Evolutionary conservation across 208 protist species (phyloP), one percentile per base, ranked within the genome.

Genomic region (Leishmania amazonensis): DNA sequence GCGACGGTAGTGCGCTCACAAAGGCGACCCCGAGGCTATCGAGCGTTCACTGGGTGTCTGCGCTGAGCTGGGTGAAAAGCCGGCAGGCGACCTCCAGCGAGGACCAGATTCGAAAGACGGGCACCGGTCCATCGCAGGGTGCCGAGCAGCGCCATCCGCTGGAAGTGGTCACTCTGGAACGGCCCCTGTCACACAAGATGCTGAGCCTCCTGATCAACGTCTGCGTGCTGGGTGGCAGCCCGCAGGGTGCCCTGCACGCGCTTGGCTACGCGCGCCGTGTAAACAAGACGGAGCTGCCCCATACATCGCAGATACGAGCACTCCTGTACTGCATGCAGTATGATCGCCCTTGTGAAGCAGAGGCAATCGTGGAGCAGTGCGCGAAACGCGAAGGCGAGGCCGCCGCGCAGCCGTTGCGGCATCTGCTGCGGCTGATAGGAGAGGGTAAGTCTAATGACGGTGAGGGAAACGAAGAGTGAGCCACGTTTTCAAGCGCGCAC

Each of bases 311-410:
- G 76, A 94, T 96, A 47, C 85, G 78, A 3, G 92, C 95, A 2
- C 49, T 97, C 38, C 85, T 97, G 13, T 95, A 93, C 78, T 96
- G 93, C 78, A 87, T 95, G 80, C 78, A 88, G 75, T 95, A 96
- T 79, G 60, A 91, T 75, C 88, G 93, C n/a, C 90, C 89, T 3
- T 86, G 83, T 31, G 93, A 97, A 76, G 95, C 92, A 19, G 85
- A 94, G 74, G 87, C 90, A 7, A 91, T 97, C 67, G 88, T 97
- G n/a, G 31, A 60, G 67, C 82, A 92, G 31, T 85, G 85, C 11
- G 88, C 81, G 72, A 81, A 78, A 60, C 80, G 88, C 24, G 49
- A 91, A n/a, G 88, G 88, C 51, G 87, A 89, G 68, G 72, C 68
- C 13, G 83, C 85, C 11, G 84, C 81, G 35, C 60, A 60, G 78